phyloP scores from a whole-genome alignment of 176 grass and related monocot genomes.

The Oryza longistaminata region DNA sequence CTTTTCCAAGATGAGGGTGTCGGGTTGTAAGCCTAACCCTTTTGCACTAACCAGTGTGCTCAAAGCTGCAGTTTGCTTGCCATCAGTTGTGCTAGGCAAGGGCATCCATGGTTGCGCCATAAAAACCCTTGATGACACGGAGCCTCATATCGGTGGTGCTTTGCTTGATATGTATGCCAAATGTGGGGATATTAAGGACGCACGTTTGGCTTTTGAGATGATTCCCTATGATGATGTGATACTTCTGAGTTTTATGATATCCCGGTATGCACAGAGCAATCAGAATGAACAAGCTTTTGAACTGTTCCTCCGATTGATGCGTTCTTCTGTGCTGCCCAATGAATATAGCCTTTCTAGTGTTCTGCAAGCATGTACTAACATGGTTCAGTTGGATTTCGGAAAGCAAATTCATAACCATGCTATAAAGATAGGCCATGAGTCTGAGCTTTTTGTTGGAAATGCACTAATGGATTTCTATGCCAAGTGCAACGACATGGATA shows the following conservation, averaged over 20 bases:
- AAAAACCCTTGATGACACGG: slow-evolving; percentile 32
- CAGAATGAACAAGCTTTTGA: slow-evolving; percentile 58
- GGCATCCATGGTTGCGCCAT: slow-evolving; percentile 40
- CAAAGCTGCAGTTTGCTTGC: slow-evolving; percentile 35
- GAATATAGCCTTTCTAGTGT: slow-evolving; percentile 49
- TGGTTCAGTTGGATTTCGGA: slow-evolving; percentile 39
- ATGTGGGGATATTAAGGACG: slow-evolving; percentile 56
- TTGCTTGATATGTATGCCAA: slow-evolving; percentile 55
- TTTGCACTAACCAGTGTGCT: slow-evolving; percentile 47
- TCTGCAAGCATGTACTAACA: slow-evolving; percentile 57
- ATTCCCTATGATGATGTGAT: slow-evolving; percentile 57
- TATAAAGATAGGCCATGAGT: slow-evolving; percentile 66
- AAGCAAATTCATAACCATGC: slow-evolving; percentile 47
- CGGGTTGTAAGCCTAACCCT: slow-evolving; percentile 25
- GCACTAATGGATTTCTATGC: slow-evolving; percentile 76
- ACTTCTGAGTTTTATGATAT: slow-evolving; percentile 56
- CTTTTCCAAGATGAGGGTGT: slow-evolving; percentile 44
- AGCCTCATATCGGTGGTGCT: slow-evolving; percentile 44
- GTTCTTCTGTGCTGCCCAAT: slow-evolving; percentile 58
- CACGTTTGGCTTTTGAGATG: slow-evolving; percentile 56
- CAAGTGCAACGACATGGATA: slow-evolving; percentile 67
- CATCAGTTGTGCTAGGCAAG: slow-evolving; percentile 36
- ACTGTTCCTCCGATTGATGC: slow-evolving; percentile 50
- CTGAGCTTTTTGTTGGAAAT: slow-evolving; percentile 71
- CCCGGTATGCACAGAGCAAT: slow-evolving; percentile 52